Conservation (phyloP, 2,329 filamentous ascomycete genomes). For the Diplocarpon rosae region DNA sequence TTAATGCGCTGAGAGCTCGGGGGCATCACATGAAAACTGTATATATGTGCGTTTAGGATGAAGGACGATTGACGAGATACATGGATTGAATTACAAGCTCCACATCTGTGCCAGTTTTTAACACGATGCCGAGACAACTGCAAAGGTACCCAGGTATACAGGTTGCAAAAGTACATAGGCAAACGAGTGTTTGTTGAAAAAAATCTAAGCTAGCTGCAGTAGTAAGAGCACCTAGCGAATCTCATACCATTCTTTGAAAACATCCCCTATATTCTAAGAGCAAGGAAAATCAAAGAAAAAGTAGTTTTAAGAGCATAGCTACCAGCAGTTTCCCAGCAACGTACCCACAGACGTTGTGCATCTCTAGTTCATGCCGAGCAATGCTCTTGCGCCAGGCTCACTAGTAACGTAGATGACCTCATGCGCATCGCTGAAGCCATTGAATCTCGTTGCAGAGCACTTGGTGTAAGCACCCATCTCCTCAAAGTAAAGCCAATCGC, state of each 20-base stretch:
- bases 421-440: slow-evolving; percentile 87
- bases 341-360: background rate
- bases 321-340: no score
- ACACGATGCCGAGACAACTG: background rate
- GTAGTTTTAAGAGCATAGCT: no score
- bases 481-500: slow-evolving; percentile 98
- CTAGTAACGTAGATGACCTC: slow-evolving; percentile 92
- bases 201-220: no score
- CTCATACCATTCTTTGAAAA: no score
- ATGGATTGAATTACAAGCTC: background rate
- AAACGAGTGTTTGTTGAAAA: no score
- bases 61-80: background rate
- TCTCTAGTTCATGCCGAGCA: slow-evolving; percentile 37
- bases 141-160: no score
- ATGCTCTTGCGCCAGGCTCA: slow-evolving; percentile 72
- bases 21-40: no score
- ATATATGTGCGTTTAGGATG: background rate
- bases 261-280: no score
- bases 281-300: no score
- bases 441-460: slow-evolving; percentile 96
- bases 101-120: background rate
- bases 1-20: no score
- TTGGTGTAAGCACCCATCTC: slow-evolving; percentile 98
- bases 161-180: no score
- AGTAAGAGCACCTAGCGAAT: no score